Conservation (phyloP, 148 eudicot genomes). For the Mesembryanthemum crystallinum region DNA sequence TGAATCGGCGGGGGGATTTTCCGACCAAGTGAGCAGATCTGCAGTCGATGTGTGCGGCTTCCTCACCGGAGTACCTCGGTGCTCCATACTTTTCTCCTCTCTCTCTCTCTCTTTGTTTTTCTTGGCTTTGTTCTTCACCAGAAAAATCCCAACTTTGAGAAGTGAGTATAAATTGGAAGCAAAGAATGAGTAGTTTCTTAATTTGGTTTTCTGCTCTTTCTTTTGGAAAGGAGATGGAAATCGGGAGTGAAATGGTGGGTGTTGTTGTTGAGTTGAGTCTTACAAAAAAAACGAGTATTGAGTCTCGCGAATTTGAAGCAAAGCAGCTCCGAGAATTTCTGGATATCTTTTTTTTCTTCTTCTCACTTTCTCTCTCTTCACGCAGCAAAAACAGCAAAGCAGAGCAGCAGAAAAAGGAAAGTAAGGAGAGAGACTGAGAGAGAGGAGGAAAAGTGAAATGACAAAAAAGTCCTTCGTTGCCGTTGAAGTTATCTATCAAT, state of each 20-base stretch:
- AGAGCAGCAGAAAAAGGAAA: neutral
- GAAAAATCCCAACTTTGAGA: too few species aligned
- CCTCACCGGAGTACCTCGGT: constrained; percentile 61
- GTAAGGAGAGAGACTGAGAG: constrained; percentile 3
- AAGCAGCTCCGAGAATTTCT: neutral
- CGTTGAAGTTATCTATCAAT: constrained; percentile 23
- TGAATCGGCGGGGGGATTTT: constrained; percentile 45
- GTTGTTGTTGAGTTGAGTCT: too few species aligned
- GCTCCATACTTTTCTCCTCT: constrained; percentile 20
- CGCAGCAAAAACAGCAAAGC: neutral
- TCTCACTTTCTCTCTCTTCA: neutral
- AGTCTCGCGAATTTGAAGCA: too few species aligned
- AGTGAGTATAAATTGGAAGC: neutral
- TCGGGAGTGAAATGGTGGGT: too few species aligned
- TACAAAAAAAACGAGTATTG: too few species aligned
- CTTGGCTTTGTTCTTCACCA: neutral
- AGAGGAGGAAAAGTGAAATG: constrained; percentile 11
- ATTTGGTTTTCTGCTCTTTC: too few species aligned
- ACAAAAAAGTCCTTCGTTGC: constrained; percentile 26
- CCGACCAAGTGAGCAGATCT: constrained; percentile 89
- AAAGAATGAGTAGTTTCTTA: neutral
- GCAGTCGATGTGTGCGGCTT: constrained; percentile 85
- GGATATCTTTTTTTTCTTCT: too few species aligned
- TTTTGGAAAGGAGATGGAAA: too few species aligned
- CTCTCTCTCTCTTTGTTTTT: neutral